Evolutionary conservation across 495 filamentous ascomycete species (phyloP).

Genomic region (Neurospora sublineolata): DNA sequence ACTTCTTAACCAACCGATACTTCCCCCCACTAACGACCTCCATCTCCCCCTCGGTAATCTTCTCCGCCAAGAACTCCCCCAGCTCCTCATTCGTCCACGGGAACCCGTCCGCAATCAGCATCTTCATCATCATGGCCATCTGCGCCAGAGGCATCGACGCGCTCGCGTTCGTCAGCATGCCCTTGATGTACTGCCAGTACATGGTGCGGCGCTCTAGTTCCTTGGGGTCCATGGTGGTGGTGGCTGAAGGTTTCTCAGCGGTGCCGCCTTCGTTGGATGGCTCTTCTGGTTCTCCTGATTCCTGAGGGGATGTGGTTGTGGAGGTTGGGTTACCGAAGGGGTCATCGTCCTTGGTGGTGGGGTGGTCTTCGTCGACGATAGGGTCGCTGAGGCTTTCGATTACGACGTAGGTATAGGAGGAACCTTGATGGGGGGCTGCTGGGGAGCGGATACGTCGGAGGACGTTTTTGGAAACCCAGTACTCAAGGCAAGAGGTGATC

Average conservation of each 20-base stretch:
- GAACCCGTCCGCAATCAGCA: constrained; percentile 78
- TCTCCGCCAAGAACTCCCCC: constrained; percentile 61
- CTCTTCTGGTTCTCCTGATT: background rate
- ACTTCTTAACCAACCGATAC: constrained; percentile 50
- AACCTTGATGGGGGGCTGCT: background rate
- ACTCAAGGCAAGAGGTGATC: constrained; percentile 64
- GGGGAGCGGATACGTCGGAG: constrained; percentile 44
- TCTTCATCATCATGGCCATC: constrained; percentile 87
- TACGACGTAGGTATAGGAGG: constrained; percentile 25
- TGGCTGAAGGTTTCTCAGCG: no score
- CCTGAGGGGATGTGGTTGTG: background rate
- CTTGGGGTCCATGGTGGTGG: constrained; percentile 29
- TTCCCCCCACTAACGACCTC: constrained; percentile 58
- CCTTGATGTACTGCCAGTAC: constrained; percentile 82
- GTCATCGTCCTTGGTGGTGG: background rate
- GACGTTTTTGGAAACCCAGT: constrained; percentile 76
- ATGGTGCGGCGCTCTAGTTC: constrained; percentile 67
- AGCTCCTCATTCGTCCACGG: constrained; percentile 65
- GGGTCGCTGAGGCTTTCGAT: constrained; percentile 27
- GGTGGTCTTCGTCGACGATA: constrained; percentile 25
- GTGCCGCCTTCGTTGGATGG: no score
- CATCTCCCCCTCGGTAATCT: constrained; percentile 59
- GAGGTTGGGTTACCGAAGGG: background rate
- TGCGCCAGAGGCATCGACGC: constrained; percentile 61
- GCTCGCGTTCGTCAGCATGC: constrained; percentile 88